Conservation (phyloP, 257 asterid genomes). For the Gynochthodes officinalis region DNA sequence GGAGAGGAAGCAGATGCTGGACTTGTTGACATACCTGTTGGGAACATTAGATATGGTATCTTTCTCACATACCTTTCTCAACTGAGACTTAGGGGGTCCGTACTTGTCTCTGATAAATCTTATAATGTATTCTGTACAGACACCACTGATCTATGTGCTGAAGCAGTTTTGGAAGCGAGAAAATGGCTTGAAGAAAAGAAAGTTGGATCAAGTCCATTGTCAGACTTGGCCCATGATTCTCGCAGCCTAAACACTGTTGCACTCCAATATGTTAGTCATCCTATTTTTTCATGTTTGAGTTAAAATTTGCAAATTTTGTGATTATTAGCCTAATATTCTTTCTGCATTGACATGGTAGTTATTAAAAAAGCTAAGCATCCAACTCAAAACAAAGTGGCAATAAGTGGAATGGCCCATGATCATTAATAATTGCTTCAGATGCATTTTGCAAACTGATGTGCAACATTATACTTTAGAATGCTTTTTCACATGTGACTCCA, state of each 20-base stretch:
- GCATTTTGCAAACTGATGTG: neutral
- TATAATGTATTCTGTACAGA: constrained; percentile 34
- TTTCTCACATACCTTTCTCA: neutral
- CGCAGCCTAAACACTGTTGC: constrained; percentile 28
- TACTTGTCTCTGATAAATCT: constrained; percentile 17
- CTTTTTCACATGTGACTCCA: neutral
- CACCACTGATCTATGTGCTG: constrained; percentile 36
- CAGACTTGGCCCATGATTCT: constrained; percentile 36
- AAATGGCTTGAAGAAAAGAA: constrained; percentile 73
- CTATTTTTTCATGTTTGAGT: neutral
- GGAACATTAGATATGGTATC: constrained; percentile 40
- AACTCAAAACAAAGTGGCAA: neutral
- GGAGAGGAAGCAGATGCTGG: constrained; percentile 37
- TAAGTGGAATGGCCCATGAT: neutral
- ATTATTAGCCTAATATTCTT: too few relatives aligned
- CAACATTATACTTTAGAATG: neutral
- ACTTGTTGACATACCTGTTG: constrained; percentile 28
- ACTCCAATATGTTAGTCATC: constrained; percentile 40
- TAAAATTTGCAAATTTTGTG: neutral
- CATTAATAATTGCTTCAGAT: neutral
- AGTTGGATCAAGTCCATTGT: constrained; percentile 41
- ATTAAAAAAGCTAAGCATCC: neutral
- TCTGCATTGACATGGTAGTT: neutral
- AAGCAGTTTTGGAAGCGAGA: constrained; percentile 70
- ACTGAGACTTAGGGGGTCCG: neutral